Percentiles rank a stretch among this genome's conserved stretches.
phyloP scores from a whole-genome alignment of 2,329 filamentous ascomycete species.

The Blastomyces parvus region DNA sequence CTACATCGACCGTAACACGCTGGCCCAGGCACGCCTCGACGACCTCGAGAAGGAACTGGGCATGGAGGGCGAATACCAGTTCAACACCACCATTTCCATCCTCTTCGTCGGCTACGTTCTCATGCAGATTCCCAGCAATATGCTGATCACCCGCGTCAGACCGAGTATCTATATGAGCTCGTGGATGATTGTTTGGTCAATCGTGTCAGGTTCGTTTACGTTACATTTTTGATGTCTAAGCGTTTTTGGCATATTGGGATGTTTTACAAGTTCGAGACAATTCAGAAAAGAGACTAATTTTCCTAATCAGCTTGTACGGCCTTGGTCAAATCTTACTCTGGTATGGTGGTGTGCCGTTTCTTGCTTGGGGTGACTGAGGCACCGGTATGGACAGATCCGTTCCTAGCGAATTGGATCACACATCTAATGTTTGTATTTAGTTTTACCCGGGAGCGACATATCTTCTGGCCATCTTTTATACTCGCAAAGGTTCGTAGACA shows the following conservation, averaged over 20 bases:
- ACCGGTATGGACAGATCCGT: slow-evolving; percentile 21
- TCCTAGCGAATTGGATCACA: too few relatives aligned
- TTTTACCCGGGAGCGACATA: slow-evolving; percentile 56
- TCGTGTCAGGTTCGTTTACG: slow-evolving; percentile 12
- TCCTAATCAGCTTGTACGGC: slow-evolving; percentile 31
- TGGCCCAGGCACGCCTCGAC: slow-evolving; percentile 18
- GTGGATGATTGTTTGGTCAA: slow-evolving; percentile 8
- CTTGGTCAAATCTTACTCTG: slow-evolving; percentile 34
- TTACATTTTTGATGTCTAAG: too few relatives aligned
- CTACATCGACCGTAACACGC: slow-evolving; percentile 18
- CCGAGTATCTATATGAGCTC: slow-evolving; percentile 17
- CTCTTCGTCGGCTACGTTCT: slow-evolving; percentile 31
- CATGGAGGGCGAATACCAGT: slow-evolving; percentile 34
- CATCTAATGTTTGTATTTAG: slow-evolving; percentile 6
- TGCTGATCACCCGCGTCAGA: slow-evolving; percentile 16
- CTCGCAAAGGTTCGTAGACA: slow-evolving; percentile 40
- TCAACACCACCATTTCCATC: slow-evolving; percentile 38
- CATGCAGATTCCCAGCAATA: slow-evolving; percentile 17
- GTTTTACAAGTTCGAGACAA: too few relatives aligned
- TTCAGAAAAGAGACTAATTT: slow-evolving; percentile 20
- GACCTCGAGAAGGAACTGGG: slow-evolving; percentile 30
- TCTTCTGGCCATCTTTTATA: slow-evolving; percentile 59
- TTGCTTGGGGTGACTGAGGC: slow-evolving; percentile 18
- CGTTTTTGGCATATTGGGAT: slow-evolving; percentile 16
- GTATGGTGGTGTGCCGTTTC: slow-evolving; percentile 28